Conservation (phyloP, 2,329 filamentous ascomycete species). For the Ascochyta viciae-villosae region DNA sequence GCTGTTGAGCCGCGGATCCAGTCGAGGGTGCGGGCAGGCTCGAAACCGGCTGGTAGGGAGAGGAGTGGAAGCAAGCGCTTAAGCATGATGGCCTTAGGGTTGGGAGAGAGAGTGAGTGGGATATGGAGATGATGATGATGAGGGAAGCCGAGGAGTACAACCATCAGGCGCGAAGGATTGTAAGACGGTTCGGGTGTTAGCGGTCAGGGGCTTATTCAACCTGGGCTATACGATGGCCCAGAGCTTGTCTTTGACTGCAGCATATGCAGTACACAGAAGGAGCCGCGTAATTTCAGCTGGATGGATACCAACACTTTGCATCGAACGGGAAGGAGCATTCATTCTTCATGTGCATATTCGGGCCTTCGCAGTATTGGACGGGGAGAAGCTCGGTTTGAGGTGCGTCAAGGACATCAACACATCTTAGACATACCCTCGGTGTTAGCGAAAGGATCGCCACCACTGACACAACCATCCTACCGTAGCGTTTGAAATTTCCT, state of each 20-base stretch:
- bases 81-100: slow-evolving; percentile 33
- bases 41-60: slow-evolving; percentile 18
- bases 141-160: neutral
- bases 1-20: slow-evolving; percentile 33
- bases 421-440: neutral
- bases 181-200: neutral
- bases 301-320: neutral
- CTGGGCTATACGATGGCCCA: neutral
- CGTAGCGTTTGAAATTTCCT: neutral
- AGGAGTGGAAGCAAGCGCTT: slow-evolving; percentile 34
- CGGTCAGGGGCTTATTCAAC: neutral
- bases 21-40: slow-evolving; percentile 6
- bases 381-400: neutral
- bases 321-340: neutral
- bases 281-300: neutral
- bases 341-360: neutral
- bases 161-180: neutral
- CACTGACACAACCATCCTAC: slow-evolving; percentile 1
- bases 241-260: neutral
- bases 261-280: neutral
- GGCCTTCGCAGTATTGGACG: neutral
- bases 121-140: slow-evolving; percentile 26
- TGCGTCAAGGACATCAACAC: neutral
- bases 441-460: slow-evolving; percentile 14
- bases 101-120: slow-evolving; percentile 36